These are phyloP conservation scores for Xylariaceae sp. DNA, from an alignment of 2,329 filamentous ascomycete species.

Conservation along the genomic window DNA sequence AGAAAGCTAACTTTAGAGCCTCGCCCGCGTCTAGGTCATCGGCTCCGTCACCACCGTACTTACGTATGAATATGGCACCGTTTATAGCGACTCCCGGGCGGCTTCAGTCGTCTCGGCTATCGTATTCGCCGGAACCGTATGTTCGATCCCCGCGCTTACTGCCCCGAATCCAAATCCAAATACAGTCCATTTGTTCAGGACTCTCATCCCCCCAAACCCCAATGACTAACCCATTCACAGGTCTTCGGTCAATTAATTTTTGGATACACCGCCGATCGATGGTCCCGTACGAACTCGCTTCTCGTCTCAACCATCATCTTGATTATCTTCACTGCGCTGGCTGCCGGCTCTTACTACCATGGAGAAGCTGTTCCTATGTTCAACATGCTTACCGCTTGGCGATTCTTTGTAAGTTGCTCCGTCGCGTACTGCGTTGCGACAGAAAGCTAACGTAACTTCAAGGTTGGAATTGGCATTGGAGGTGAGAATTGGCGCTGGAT, in stretches of 20 bases:
- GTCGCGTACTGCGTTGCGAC: neutral
- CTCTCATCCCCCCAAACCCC: neutral
- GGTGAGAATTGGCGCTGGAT: slow-evolving; percentile 37
- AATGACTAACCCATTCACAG: slow-evolving; percentile 12
- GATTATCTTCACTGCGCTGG: slow-evolving; percentile 77
- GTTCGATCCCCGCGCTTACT: slow-evolving; percentile 5
- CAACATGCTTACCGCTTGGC: slow-evolving; percentile 73
- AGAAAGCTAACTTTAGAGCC: neutral
- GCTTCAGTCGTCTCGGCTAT: slow-evolving; percentile 75
- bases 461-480: slow-evolving; percentile 71
- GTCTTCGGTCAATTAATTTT: slow-evolving; percentile 79
- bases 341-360: slow-evolving; percentile 70
- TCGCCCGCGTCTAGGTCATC: slow-evolving; percentile 58
- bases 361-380: slow-evolving; percentile 69
- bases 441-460: slow-evolving; percentile 9
- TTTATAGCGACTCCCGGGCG: slow-evolving; percentile 66
- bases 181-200: too few relatives aligned
- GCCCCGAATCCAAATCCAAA: too few relatives aligned
- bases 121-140: slow-evolving; percentile 71
- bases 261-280: slow-evolving; percentile 77
- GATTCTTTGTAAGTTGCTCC: slow-evolving; percentile 63
- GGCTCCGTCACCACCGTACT: slow-evolving; percentile 82
- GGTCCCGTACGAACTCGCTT: slow-evolving; percentile 77
- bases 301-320: slow-evolving; percentile 78
- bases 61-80: slow-evolving; percentile 58